These are phyloP conservation scores for Opeltia flavorubescens DNA, from an alignment of 495 filamentous ascomycete species.

Conservation along the genomic window DNA sequence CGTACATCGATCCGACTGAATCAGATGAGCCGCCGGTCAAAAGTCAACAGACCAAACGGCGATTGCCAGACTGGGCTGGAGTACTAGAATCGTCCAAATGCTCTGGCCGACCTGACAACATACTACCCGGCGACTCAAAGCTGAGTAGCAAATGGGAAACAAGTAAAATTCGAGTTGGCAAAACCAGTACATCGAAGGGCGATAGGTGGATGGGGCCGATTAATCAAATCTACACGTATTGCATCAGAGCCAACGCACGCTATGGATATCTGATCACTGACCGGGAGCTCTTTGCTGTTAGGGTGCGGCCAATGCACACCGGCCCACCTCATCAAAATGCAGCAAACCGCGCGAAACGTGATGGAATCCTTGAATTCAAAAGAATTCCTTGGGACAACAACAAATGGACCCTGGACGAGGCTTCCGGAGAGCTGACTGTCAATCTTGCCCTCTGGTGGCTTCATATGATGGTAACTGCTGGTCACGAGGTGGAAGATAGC, in stretches of 20 bases:
- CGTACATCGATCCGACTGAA: not conserved
- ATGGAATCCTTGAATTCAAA: not conserved
- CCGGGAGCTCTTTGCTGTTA: conserved; percentile 4
- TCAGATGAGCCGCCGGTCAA: no score
- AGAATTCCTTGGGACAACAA: not conserved
- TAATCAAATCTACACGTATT: conserved; percentile 6
- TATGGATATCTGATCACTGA: conserved; percentile 12
- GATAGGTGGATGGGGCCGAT: not conserved
- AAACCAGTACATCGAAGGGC: not conserved
- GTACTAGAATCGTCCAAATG: not conserved
- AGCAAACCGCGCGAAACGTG: not conserved
- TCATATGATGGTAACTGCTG: not conserved
- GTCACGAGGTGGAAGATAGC: not conserved
- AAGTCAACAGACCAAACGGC: not conserved
- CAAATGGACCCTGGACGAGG: not conserved
- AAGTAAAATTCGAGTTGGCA: not conserved
- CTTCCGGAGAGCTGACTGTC: not conserved
- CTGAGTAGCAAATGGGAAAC: conserved; percentile 4
- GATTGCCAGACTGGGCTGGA: not conserved
- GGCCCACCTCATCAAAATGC: not conserved
- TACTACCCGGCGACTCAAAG: conserved; percentile 3
- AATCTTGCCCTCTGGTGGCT: conserved; percentile 4
- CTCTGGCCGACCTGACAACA: not conserved
- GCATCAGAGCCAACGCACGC: conserved; percentile 5
- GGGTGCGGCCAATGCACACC: not conserved